Evolutionary conservation across 306 rosid genomes (phyloP), one percentile per base, ranked within the genome.

Genomic region (Prosopis cineraria): DNA sequence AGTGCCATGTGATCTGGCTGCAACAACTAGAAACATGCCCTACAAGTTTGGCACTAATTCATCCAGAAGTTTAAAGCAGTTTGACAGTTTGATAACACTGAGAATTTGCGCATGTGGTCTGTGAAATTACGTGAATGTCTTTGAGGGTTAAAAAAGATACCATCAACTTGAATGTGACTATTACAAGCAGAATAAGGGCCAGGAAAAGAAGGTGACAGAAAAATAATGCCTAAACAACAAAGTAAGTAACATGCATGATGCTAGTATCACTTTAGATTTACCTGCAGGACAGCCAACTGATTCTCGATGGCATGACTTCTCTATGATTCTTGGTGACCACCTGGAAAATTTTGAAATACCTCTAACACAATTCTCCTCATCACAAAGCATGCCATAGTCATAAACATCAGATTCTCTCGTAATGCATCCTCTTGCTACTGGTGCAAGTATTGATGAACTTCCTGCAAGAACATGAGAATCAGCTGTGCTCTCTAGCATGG

Each of bases 381-480:
- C 41, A 74, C 63, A 74, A 80, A 52, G 75, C 37, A 69, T 47
- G 39, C 30, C 73, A 78, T 74, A 75, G 64, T 80, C 86, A 75
- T 53, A 68, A 77, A 74, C 11, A 79, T 79, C 77, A 75, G 87
- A 75, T 59, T 70, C 83, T 48, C 66, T 66, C 68, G 19, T 34
- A 77, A 53, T 30, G n/a, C 76, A 68, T 44, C 75, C 70, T 69
- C 80, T 86, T 56, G 84, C 88, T 44, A 76, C 68, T 75, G 82
- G 41, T 22, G 75, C 62, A 73, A 50, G 78, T 81, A 82, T 82
- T 19, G 62, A 59, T 74, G 77, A 79, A 78, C 86, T 84, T 84
- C 79, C 90, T 77, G 83, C 29, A 89, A 77, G 79, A 78, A 76
- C 86, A 81, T 81, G 89, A 84, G 94, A 94, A 81, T 90, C 93